Evolutionary conservation across 805 yeast species (phyloP).

Genomic region (Kodamaea neixiangensis): DNA sequence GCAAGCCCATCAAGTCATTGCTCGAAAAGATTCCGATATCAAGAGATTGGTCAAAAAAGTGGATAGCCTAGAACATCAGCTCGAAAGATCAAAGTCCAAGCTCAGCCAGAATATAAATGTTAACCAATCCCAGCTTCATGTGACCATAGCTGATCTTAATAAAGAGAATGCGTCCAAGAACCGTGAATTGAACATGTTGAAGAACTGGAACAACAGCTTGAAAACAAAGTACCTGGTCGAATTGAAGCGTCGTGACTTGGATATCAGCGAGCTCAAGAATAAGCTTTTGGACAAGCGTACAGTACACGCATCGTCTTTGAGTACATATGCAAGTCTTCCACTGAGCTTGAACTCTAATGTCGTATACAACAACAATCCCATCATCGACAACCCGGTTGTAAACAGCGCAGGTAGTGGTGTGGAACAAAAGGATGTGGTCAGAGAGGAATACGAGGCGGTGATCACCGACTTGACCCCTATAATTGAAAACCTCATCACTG

Average conservation of each 20-base stretch:
- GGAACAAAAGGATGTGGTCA: constrained; percentile 5
- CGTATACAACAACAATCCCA: constrained; percentile 36
- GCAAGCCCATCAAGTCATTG: constrained; percentile 29
- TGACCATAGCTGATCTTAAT: constrained; percentile 14
- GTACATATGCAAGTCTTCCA: constrained; percentile 8
- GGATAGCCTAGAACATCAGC: constrained; percentile 22
- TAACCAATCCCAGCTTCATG: constrained; percentile 10
- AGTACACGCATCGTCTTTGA: constrained; percentile 15
- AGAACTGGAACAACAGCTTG: constrained; percentile 30
- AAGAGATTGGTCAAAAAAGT: constrained; percentile 24
- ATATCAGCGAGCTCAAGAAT: constrained; percentile 35
- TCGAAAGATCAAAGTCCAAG: constrained; percentile 20
- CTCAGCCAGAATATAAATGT: constrained; percentile 22
- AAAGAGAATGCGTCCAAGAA: constrained; percentile 27
- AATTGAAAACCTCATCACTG: constrained; percentile 36
- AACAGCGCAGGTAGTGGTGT: constrained; percentile 5
- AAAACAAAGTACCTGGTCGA: constrained; percentile 38
- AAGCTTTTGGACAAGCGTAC: constrained; percentile 36
- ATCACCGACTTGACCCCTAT: constrained; percentile 35
- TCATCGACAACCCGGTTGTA: constrained; percentile 23
- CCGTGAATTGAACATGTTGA: constrained; percentile 31
- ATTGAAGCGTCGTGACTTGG: constrained; percentile 32
- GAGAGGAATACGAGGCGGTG: constrained; percentile 32
- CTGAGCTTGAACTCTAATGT: constrained; percentile 23
- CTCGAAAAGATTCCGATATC: constrained; percentile 32